Percentiles rank a stretch among this genome's conserved stretches.
Evolutionary conservation across 2,329 filamentous ascomycete species (phyloP).

Genomic region (Tolypocladium cylindrosporum): DNA sequence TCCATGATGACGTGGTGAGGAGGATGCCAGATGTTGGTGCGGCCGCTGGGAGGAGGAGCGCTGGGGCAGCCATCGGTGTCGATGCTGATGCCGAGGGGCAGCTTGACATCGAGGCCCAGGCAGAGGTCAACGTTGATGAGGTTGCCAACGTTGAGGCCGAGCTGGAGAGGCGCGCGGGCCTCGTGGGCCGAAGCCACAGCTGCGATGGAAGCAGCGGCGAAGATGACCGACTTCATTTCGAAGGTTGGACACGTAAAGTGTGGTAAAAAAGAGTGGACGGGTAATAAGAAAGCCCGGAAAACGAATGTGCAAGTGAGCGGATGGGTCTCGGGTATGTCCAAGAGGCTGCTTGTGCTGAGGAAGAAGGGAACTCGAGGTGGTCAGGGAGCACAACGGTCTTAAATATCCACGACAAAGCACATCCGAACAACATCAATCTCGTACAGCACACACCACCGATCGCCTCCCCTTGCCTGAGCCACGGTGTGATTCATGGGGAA

Average conservation of each 20-base stretch:
- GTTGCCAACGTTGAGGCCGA: conserved; percentile 1
- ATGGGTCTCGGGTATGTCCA: conserved; percentile 2
- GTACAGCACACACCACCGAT: background rate
- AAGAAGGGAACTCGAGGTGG: background rate
- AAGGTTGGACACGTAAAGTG: background rate
- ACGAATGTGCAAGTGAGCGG: conserved; percentile 7
- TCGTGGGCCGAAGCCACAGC: conserved; percentile 7
- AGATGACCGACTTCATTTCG: conserved; percentile 14
- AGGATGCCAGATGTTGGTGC: conserved; percentile 25
- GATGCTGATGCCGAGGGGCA: conserved; percentile 7
- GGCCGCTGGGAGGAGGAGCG: conserved; percentile 13
- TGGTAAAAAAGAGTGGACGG: conserved; percentile 12
- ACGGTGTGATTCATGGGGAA: conserved; percentile 6
- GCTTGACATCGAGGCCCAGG: conserved; percentile 9
- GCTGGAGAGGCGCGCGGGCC: conserved; percentile 6
- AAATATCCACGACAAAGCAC: conserved; percentile 6
- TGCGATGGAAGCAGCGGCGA: conserved; percentile 9
- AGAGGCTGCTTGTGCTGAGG: conserved; percentile 5
- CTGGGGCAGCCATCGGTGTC: conserved; percentile 11
- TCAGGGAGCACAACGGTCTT: conserved; percentile 8
- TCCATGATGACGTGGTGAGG: conserved; percentile 26
- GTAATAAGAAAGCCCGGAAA: conserved; percentile 9
- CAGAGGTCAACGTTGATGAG: conserved; percentile 5
- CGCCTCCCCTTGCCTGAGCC: background rate
- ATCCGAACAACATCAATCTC: background rate